Base-by-base conservation (phyloP, 805 yeast species). In the Teunomyces barrocoloradensis region DNA sequence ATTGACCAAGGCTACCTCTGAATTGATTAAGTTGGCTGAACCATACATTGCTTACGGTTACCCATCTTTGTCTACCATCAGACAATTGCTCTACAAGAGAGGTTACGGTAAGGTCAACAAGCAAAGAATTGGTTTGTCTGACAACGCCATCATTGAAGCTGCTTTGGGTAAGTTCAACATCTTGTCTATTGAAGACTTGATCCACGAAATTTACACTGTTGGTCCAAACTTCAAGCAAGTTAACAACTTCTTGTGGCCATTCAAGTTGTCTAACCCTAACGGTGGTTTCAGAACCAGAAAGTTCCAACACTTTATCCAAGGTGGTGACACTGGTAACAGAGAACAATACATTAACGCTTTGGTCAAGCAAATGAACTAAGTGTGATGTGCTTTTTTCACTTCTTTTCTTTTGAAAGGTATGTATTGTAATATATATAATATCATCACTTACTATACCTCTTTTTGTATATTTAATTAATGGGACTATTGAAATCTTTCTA, bases 211-310 rank as follows among this genome's bases (percentile, higher is more conserved):
- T 68, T 85, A 80, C 88, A 83, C 96, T 59, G 96, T 89, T 74
- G 96, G 96, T 78, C 96, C 96, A 77, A 89, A 89, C 91, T 89
- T 89, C 90, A 89, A 89, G 82, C 96, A 89, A 82, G 96, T 88
- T 68, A 88, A 87, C 91, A 89, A 89, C 95, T 89, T 89, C 84
- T 82, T 89, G 78, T 89, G 96, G 95, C 96, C 96, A 80, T 89
- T 89, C 92, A 84, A 87, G 81, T 84, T 89, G 74, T 88, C 96
- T 66, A 88, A 87, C 85, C 96, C 96, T 78, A 82, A 82, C 76
- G 96, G 96, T 79, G 96, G 96, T 77, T 89, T 95, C 96, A 92
- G 96, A 82, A 87, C 87, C 63, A 89, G 96, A 85, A 89, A 89
- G 84, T 89, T 89, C 95, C 84, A 84, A 81, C 96, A 89, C 81